These are phyloP conservation scores for Oryza meyeriana DNA, from an alignment of 176 grass and related monocot species.

Conservation along the genomic window DNA sequence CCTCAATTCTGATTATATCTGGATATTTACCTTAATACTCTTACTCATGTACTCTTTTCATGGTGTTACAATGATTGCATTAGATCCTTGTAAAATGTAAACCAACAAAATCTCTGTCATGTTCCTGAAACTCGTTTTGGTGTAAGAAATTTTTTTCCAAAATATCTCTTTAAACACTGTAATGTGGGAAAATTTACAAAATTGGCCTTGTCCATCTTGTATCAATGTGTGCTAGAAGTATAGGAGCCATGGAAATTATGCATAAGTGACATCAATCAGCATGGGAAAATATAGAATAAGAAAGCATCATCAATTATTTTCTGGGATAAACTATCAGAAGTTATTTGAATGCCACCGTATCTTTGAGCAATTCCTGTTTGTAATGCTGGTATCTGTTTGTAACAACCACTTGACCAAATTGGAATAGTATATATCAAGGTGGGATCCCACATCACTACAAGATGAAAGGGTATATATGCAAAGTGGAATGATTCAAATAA, in stretches of 20 bases:
- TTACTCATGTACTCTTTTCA: neutral
- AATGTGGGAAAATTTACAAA: neutral
- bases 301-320: neutral
- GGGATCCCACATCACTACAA: neutral
- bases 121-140: neutral
- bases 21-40: neutral
- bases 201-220: neutral
- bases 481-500: neutral
- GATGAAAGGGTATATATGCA: neutral
- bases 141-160: neutral
- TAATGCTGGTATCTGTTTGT: neutral
- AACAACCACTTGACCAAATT: neutral
- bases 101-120: neutral
- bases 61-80: neutral
- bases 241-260: neutral
- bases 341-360: too few relatives aligned
- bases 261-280: neutral
- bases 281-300: neutral
- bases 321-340: too few relatives aligned
- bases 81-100: conserved; percentile 2
- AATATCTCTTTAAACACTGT: neutral
- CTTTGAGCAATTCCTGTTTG: neutral
- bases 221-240: conserved; percentile 9
- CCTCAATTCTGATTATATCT: conserved; percentile 8
- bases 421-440: conserved; percentile 7